These are phyloP conservation scores for Blastomyces emzantsi DNA, from an alignment of 2,329 filamentous ascomycete species.

Conservation along the genomic window DNA sequence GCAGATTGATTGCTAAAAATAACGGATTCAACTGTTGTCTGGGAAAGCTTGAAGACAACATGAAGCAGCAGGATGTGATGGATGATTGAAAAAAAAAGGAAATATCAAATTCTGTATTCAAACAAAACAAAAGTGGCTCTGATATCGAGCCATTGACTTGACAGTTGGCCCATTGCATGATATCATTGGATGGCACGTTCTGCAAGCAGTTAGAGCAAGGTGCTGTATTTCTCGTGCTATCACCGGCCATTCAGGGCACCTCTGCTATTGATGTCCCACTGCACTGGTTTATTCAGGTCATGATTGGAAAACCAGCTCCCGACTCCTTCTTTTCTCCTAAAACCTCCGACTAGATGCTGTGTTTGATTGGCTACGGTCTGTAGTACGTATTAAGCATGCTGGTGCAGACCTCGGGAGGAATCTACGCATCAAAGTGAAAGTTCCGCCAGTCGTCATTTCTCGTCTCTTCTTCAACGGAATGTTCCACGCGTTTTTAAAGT, in stretches of 20 bases:
- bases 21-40: neutral
- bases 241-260: neutral
- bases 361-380: neutral
- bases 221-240: neutral
- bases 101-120: too few relatives aligned
- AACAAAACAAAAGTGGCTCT: neutral
- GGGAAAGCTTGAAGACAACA: neutral
- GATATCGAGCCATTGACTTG: neutral
- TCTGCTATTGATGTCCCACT: neutral
- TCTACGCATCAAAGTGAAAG: neutral
- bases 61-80: neutral
- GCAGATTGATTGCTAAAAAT: neutral
- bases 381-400: neutral
- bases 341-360: neutral
- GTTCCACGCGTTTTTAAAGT: neutral
- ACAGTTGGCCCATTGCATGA: neutral
- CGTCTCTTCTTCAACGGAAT: neutral
- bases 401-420: neutral
- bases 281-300: neutral
- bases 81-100: too few relatives aligned
- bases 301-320: neutral
- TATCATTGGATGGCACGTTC: neutral
- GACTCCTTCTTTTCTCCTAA: neutral
- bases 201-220: neutral
- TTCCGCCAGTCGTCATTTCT: too few relatives aligned